Conservation (phyloP, 2,329 filamentous ascomycete species). For the Phaeosphaeriaceae sp. region DNA sequence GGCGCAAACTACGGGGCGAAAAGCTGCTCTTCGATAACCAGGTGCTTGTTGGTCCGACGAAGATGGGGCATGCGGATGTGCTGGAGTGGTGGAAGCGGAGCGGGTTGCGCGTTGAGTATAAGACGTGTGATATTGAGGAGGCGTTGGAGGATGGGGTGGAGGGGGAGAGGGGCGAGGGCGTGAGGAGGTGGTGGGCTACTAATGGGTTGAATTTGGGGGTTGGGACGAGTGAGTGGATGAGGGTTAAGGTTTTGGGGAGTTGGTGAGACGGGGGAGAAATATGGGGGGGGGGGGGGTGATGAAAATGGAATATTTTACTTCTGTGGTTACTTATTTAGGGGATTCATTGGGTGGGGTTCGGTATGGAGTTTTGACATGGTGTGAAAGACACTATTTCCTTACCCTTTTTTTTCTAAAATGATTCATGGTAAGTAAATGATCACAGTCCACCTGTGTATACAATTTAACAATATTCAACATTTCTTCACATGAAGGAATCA, state of each 20-base stretch:
- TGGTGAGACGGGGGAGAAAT: conserved; percentile 7
- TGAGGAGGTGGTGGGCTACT: conserved; percentile 84
- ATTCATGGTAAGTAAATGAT: no score
- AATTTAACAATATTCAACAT: no score
- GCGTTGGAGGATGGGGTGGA: conserved; percentile 86
- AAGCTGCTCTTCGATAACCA: conserved; percentile 83
- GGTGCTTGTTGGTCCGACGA: conserved; percentile 84
- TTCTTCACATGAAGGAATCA: no score
- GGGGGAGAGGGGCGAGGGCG: conserved; percentile 69
- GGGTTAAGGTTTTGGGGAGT: conserved; percentile 68
- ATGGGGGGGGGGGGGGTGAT: no score
- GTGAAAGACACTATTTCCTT: no score
- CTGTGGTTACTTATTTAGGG: no score
- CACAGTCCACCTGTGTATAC: no score
- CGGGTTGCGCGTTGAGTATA: conserved; percentile 83
- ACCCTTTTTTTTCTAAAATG: no score
- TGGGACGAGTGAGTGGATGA: conserved; percentile 89
- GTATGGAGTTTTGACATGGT: no score
- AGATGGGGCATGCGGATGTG: conserved; percentile 82
- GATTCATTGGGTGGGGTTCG: no score
- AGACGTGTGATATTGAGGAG: conserved; percentile 94
- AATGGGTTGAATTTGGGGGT: conserved; percentile 83
- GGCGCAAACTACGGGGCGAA: conserved; percentile 76
- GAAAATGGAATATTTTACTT: no score
- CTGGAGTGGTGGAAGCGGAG: conserved; percentile 91